Evolutionary conservation across 306 rosid species (phyloP), one percentile per base, ranked within the genome.

Genomic region (Amphicarpaea edgeworthii): DNA sequence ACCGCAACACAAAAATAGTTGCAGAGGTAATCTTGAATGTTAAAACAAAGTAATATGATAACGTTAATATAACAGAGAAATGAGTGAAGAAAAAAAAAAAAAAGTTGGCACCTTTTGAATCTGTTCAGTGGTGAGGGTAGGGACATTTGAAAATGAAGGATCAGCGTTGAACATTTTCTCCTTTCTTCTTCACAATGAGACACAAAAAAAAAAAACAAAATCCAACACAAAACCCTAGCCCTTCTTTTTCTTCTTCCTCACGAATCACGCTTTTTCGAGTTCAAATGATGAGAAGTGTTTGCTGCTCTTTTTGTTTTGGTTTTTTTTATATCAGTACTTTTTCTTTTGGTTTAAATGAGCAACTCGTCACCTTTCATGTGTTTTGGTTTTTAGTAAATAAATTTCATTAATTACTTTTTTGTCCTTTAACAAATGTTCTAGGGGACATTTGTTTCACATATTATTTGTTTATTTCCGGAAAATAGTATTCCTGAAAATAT

Each of bases 101-200:
- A 84, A 53, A 32, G 58, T 40, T 49, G 14, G 73, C 21, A 86
- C 93, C 91, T 81, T 73, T 68, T 86, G 91, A 79, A 87, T 89
- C 75, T 72, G 80, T 58, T 89, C 89, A 49, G 87, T 83, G 41
- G 88, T 38, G 75, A 80, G 54, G 60, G 42, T 47, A 21, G 85
- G 32, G 19, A 42, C 28, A 68, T 68, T n/a, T 8, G 70, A 68
- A 40, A 77, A 61, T 38, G 86, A 32, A 84, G 82, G 73, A 74
- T 86, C 86, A 70, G 9, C 81, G 78, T 69, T 85, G 54, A 68
- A 70, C 87, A 83, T 85, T 68, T 81, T 62, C 26, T 9, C 28
- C 70, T 8, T 84, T 64, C 63, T 49, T 86, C 64, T 81, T 54
- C 16, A 54, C 16, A 42, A 9, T 6, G 66, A 0, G 23, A 21